These are phyloP conservation scores for Kwoniella shivajii DNA, from an alignment of 1,284 basidiomycete genomes.

Conservation along the genomic window DNA sequence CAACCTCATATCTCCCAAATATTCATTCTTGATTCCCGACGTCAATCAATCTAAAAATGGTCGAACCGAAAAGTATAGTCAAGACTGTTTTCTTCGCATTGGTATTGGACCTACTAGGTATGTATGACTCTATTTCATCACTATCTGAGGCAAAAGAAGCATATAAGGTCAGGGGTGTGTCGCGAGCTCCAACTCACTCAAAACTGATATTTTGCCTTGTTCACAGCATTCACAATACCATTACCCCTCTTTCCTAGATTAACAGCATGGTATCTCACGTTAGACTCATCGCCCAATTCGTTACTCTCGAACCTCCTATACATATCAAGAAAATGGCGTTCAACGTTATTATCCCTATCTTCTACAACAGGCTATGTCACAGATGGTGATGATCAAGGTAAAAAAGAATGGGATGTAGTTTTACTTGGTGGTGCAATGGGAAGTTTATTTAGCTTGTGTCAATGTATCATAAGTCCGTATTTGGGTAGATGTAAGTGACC, in stretches of 20 bases:
- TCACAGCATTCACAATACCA: constrained; percentile 85
- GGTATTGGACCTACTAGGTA: constrained; percentile 79
- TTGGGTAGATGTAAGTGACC: constrained; percentile 65
- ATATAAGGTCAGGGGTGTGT: not conserved
- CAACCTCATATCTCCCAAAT: no score
- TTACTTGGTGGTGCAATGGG: constrained; percentile 77
- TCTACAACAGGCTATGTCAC: not conserved
- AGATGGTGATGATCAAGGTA: constrained; percentile 17
- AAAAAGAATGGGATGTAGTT: constrained; percentile 49
- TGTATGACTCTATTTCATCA: constrained; percentile 27
- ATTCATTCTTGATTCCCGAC: not conserved
- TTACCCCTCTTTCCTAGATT: constrained; percentile 80
- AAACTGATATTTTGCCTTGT: constrained; percentile 1
- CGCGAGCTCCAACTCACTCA: no score
- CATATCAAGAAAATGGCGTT: constrained; percentile 65
- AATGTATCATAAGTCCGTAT: constrained; percentile 80
- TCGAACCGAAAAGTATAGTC: constrained; percentile 50
- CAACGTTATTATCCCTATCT: constrained; percentile 57
- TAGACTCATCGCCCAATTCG: constrained; percentile 56
- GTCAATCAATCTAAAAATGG: not conserved
- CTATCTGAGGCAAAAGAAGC: not conserved
- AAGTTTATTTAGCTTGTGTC: constrained; percentile 82
- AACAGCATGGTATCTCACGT: constrained; percentile 73
- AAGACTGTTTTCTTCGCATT: constrained; percentile 80
- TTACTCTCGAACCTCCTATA: constrained; percentile 70